Evolutionary conservation across 345 rosid species (phyloP).

Genomic region (Brassica carinata): DNA sequence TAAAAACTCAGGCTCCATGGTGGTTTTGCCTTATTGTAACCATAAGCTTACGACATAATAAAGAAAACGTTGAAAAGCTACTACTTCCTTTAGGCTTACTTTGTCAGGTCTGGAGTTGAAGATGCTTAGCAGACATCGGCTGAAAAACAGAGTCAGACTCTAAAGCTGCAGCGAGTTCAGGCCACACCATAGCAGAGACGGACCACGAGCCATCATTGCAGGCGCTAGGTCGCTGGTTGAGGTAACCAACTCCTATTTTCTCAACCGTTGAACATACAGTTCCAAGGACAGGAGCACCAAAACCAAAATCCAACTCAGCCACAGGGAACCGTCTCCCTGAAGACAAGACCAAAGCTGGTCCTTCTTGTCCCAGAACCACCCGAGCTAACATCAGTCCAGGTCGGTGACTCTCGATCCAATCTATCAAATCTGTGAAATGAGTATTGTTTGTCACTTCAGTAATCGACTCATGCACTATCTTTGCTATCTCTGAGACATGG

Average conservation of each 20-base stretch:
- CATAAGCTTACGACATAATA: constrained; percentile 18
- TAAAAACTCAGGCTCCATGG: constrained; percentile 10
- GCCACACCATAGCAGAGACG: constrained; percentile 77
- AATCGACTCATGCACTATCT: constrained; percentile 58
- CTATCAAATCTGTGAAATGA: constrained; percentile 80
- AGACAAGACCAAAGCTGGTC: constrained; percentile 75
- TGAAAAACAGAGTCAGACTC: constrained; percentile 78
- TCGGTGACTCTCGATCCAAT: constrained; percentile 83
- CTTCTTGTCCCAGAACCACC: constrained; percentile 65
- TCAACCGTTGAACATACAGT: constrained; percentile 62
- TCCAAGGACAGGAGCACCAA: constrained; percentile 70
- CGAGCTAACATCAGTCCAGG: constrained; percentile 81
- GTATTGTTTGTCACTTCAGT: constrained; percentile 53
- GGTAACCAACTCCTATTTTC: constrained; percentile 69
- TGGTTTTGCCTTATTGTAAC: constrained; percentile 27
- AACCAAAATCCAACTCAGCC: constrained; percentile 75
- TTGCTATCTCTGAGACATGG: constrained; percentile 60
- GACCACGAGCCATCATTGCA: constrained; percentile 78
- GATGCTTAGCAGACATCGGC: constrained; percentile 63
- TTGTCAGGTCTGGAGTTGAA: constrained; percentile 42
- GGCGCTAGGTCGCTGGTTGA: constrained; percentile 81
- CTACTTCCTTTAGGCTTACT: neutral
- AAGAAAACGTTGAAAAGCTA: constrained; percentile 16
- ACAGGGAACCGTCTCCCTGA: constrained; percentile 76
- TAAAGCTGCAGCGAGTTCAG: constrained; percentile 63